Conservation (phyloP, 768 basidiomycete genomes). For the Pleurotus giganteus region DNA sequence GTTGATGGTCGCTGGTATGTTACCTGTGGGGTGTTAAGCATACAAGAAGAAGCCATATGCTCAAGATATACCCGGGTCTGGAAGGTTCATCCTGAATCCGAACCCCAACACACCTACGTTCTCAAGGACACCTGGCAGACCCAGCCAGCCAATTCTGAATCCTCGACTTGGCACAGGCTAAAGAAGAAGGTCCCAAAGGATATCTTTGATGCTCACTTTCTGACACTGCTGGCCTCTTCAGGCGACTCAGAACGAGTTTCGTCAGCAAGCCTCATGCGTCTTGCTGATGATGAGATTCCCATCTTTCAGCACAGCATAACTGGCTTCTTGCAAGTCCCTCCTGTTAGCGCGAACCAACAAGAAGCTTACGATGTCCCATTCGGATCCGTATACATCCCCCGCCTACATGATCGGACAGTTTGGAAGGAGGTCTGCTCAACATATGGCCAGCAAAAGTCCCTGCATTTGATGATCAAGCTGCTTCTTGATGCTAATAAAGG, state of each 20-base stretch:
- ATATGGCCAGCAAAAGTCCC: conserved; percentile 1
- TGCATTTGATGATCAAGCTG: neutral
- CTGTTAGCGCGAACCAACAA: too few relatives aligned
- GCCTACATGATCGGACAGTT: conserved; percentile 7
- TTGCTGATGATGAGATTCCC: too few relatives aligned
- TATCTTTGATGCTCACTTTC: neutral
- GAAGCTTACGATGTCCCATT: too few relatives aligned
- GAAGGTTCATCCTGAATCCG: neutral
- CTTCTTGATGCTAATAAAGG: conserved; percentile 2
- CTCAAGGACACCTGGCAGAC: neutral
- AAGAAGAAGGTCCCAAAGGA: neutral
- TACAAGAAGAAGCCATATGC: conserved; percentile 1
- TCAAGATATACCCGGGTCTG: conserved; percentile 14
- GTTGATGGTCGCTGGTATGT: conserved; percentile 8
- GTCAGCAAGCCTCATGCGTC: neutral
- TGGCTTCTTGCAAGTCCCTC: too few relatives aligned
- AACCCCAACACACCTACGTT: neutral
- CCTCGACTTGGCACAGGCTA: neutral
- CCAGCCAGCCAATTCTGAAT: neutral
- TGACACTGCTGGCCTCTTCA: neutral
- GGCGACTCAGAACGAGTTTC: neutral
- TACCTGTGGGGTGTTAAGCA: neutral
- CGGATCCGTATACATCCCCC: conserved; percentile 1
- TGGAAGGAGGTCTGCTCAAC: conserved; percentile 9
- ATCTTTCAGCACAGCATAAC: too few relatives aligned